These are phyloP conservation scores for Ceratocystis destructans DNA, from an alignment of 2,329 filamentous ascomycete species.

Conservation along the genomic window DNA sequence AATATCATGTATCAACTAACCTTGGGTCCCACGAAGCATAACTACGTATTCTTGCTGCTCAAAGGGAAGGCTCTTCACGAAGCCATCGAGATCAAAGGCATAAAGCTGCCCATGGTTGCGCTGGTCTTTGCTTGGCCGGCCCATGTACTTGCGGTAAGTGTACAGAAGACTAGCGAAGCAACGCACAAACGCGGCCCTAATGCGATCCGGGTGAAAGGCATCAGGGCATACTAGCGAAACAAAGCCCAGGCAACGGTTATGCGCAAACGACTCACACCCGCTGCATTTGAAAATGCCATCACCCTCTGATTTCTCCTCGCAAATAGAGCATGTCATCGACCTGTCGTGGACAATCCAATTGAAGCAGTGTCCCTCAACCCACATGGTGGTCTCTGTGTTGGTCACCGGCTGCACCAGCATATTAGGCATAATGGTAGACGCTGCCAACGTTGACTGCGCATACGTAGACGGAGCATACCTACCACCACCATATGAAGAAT, in stretches of 20 bases:
- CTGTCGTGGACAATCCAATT: conserved; percentile 46
- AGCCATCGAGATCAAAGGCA: conserved; percentile 52
- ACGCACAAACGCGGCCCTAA: conserved; percentile 50
- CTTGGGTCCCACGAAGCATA: conserved; percentile 54
- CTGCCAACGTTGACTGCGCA: conserved; percentile 71
- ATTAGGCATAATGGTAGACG: conserved; percentile 75
- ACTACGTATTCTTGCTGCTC: conserved; percentile 51
- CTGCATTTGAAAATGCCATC: conserved; percentile 65
- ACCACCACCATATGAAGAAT: conserved; percentile 54
- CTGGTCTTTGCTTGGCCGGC: conserved; percentile 46
- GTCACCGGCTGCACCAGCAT: conserved; percentile 66
- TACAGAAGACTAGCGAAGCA: conserved; percentile 53
- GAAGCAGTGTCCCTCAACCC: conserved; percentile 77
- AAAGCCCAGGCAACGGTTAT: conserved; percentile 47
- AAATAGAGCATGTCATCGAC: conserved; percentile 53
- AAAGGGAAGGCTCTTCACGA: conserved; percentile 49
- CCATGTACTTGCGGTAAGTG: conserved; percentile 51
- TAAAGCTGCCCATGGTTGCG: conserved; percentile 47
- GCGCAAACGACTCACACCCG: conserved; percentile 45
- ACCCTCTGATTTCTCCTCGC: conserved; percentile 56
- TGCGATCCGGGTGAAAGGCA: conserved; percentile 48
- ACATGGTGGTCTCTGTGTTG: conserved; percentile 66
- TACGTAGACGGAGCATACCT: conserved; percentile 74
- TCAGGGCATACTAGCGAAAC: conserved; percentile 50
- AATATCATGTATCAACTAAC: conserved; percentile 29